Conservation (phyloP, 257 asterid species). For the Nicotiana tomentosiformis region DNA sequence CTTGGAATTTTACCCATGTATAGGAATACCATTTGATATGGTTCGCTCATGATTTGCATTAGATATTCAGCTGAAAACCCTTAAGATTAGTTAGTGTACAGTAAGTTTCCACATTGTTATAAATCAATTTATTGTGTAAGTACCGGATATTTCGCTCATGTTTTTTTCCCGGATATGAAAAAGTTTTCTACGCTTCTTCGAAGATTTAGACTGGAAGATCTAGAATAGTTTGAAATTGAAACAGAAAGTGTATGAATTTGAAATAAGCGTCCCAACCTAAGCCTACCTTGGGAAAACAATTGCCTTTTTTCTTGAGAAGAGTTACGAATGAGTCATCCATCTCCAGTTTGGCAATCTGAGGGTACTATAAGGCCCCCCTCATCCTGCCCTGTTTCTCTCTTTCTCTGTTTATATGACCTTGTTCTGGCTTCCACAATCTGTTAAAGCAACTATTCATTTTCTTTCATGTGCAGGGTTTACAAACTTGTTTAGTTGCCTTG, state of each 20-base stretch:
- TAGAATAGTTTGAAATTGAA: not conserved
- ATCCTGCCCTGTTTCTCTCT: not conserved
- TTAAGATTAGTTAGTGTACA: not conserved
- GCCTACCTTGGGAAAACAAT: too few species aligned
- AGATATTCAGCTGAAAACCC: not conserved
- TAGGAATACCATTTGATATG: not conserved
- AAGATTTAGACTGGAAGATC: not conserved
- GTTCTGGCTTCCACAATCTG: not conserved
- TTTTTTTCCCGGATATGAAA: too few species aligned
- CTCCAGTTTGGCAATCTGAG: too few species aligned
- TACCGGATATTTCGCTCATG: too few species aligned
- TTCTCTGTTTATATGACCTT: not conserved
- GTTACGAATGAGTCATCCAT: too few species aligned
- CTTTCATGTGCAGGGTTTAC: constrained; percentile 58
- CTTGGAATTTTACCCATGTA: not conserved
- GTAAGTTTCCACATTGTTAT: not conserved
- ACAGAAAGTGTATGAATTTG: not conserved
- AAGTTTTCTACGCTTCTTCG: not conserved
- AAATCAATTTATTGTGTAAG: not conserved
- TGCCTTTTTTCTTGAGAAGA: too few species aligned
- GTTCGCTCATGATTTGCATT: not conserved
- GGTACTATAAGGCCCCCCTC: too few species aligned
- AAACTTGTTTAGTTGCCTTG: constrained; percentile 73
- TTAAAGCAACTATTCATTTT: not conserved
- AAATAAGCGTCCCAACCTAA: not conserved